Evolutionary conservation across 129 eudicot species (phyloP), one percentile per base, ranked within the genome.

Genomic region (Chrysanthemum lavandulifolium): DNA sequence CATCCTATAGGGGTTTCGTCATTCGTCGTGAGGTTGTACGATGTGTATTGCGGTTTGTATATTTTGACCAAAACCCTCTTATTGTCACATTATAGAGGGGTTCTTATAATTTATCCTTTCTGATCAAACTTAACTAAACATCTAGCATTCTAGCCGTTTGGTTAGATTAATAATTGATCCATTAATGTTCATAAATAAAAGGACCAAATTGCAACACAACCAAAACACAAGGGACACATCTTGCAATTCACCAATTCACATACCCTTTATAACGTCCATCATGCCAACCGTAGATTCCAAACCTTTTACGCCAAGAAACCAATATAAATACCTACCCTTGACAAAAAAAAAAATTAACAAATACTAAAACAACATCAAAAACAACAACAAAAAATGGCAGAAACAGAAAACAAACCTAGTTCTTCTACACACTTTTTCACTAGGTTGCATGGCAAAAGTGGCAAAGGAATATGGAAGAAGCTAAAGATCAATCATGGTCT

Each of bases 391-490:
- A 16, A 53, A 53, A 53, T 13, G 6, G 19, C 16, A 14, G 58
- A 16, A 53, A 53, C n/a, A 53, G 58, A 53, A 53, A 53, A 16
- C 58, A 82, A 76, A 47, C 79, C 57, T 3, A 33, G 61, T 63
- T 76, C 57, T 63, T 76, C 57, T 23, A 56, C 73, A 49, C 58
- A 74, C 16, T 76, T 74, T 9, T 84, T 84, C 74, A 82, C 78
- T 81, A 80, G 86, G 73, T 12, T 79, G 8, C 57, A 63, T 7
- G 63, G 69, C 76, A 79, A 67, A 65, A 85, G 27, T 66, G 71
- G 72, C 15, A 78, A 71, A 71, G 73, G 82, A 0, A 23, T 81
- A 5, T 67, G 81, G 85, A 67, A 81, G 81, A 56, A 68, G 48
- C 14, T 71, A 18, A 79, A 74, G 73, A 23, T 23, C 1, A 78